phyloP scores from a whole-genome alignment of 768 basidiomycete genomes.

The Leucosporidium creatinivorum region DNA sequence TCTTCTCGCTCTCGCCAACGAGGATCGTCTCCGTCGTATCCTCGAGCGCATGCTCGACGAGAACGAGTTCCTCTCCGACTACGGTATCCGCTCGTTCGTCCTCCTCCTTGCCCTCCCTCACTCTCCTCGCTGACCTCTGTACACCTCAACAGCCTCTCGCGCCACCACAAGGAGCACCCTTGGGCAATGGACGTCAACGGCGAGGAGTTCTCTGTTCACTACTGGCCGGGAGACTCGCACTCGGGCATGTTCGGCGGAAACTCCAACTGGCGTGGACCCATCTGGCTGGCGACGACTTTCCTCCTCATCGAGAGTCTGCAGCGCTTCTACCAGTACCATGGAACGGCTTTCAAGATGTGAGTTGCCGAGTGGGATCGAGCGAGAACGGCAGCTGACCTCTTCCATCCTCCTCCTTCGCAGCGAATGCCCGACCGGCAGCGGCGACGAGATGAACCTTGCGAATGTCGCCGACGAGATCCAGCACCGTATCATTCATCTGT shows the following conservation, averaged over 20 bases:
- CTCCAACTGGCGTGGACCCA: constrained; percentile 48
- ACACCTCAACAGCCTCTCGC: constrained; percentile 58
- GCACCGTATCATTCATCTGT: constrained; percentile 97
- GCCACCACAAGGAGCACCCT: constrained; percentile 79
- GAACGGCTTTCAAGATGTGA: constrained; percentile 67
- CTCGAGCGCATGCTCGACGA: constrained; percentile 96
- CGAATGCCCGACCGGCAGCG: constrained; percentile 92
- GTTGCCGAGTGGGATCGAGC: background rate
- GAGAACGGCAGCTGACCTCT: constrained; percentile 5
- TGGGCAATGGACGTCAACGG: constrained; percentile 94
- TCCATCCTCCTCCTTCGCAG: constrained; percentile 46
- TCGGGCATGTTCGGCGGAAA: constrained; percentile 91
- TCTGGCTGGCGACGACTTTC: constrained; percentile 91
- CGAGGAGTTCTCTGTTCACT: constrained; percentile 80
- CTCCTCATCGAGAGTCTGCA: constrained; percentile 91
- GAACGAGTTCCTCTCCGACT: constrained; percentile 89
- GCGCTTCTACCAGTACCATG: constrained; percentile 96
- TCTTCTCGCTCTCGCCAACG: constrained; percentile 79
- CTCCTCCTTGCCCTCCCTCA: background rate
- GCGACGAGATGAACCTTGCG: constrained; percentile 95
- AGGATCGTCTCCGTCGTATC: constrained; percentile 79
- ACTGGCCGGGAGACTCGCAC: constrained; percentile 96
- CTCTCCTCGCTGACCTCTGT: background rate
- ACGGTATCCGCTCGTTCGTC: constrained; percentile 89
- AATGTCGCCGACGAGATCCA: constrained; percentile 95